Evolutionary conservation across 805 yeast species (phyloP).

Genomic region (Metschnikowia baotianmanensis): DNA sequence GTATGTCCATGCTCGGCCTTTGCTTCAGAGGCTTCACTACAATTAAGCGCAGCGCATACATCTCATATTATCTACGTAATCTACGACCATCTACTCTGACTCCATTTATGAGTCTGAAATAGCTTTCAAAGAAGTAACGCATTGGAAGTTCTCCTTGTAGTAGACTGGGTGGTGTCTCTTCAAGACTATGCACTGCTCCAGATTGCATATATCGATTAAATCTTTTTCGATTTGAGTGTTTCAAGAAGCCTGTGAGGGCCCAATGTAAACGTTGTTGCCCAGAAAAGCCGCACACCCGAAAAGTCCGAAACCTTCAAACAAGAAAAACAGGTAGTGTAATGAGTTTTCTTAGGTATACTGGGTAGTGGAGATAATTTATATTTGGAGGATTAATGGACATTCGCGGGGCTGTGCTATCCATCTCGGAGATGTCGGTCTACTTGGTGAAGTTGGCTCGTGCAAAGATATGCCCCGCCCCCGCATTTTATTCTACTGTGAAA

Average conservation of each 20-base stretch:
- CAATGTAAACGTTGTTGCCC: slow-evolving; percentile 2
- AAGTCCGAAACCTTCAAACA: slow-evolving; percentile 2
- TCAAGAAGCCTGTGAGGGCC: too few relatives aligned
- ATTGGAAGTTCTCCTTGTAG: too few relatives aligned
- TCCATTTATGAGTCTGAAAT: background rate
- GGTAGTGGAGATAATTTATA: too few relatives aligned
- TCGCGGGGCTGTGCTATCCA: too few relatives aligned
- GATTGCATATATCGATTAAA: background rate
- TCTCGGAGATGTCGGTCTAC: too few relatives aligned
- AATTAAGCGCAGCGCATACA: background rate
- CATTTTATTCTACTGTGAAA: too few relatives aligned
- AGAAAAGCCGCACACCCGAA: slow-evolving; percentile 6
- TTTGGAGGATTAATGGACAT: too few relatives aligned
- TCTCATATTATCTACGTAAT: background rate
- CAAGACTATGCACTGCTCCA: too few relatives aligned
- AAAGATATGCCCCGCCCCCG: too few relatives aligned
- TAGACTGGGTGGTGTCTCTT: too few relatives aligned
- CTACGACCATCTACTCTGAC: background rate
- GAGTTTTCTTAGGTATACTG: too few relatives aligned
- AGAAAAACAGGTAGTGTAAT: background rate
- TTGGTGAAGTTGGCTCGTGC: too few relatives aligned
- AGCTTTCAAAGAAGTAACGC: background rate
- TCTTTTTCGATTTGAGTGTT: background rate
- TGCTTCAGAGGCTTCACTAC: background rate
- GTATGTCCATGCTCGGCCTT: slow-evolving; percentile 8